phyloP scores from a whole-genome alignment of 495 filamentous ascomycete species.

The Penicillium goetzii region DNA sequence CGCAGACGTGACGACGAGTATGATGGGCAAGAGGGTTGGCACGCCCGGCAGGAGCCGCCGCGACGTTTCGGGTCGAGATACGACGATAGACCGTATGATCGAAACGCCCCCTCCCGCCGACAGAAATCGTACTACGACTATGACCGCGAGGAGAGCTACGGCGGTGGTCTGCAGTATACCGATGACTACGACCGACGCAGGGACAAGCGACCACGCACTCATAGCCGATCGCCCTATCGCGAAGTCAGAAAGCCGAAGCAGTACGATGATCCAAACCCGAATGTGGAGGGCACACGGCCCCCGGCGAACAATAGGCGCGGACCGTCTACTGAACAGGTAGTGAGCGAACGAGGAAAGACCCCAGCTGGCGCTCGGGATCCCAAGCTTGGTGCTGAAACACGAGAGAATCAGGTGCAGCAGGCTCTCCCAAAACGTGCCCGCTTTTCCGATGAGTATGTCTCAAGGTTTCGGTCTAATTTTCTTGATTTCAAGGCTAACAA shows the following conservation, averaged over 20 bases:
- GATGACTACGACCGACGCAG: conserved; percentile 61
- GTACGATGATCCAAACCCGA: conserved; percentile 43
- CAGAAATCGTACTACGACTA: conserved; percentile 65
- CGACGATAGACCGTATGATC: conserved; percentile 41
- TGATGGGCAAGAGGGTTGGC: conserved; percentile 50
- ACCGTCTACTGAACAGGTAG: conserved; percentile 61
- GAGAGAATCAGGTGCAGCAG: conserved; percentile 62
- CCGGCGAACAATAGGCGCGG: conserved; percentile 34
- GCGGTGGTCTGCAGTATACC: conserved; percentile 52
- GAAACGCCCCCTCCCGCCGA: conserved; percentile 32
- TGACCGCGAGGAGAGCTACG: conserved; percentile 60
- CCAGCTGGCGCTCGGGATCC: conserved; percentile 57
- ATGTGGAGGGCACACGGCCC: conserved; percentile 23
- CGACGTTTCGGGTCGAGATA: conserved; percentile 42
- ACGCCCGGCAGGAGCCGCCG: conserved; percentile 55
- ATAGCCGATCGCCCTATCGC: conserved; percentile 61
- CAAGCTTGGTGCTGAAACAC: conserved; percentile 69
- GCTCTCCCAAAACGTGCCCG: conserved; percentile 33
- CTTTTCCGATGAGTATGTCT: conserved; percentile 50
- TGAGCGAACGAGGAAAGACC: conserved; percentile 67
- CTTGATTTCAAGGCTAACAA: conserved; percentile 17
- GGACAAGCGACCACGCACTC: conserved; percentile 67
- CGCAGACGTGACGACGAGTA: conserved; percentile 69
- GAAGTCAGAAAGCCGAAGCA: conserved; percentile 48
- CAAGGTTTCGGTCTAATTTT: not conserved